Evolutionary conservation across 306 rosid species (phyloP), one percentile per base, ranked within the genome.

Genomic region (Cucurbita argyrosperma): DNA sequence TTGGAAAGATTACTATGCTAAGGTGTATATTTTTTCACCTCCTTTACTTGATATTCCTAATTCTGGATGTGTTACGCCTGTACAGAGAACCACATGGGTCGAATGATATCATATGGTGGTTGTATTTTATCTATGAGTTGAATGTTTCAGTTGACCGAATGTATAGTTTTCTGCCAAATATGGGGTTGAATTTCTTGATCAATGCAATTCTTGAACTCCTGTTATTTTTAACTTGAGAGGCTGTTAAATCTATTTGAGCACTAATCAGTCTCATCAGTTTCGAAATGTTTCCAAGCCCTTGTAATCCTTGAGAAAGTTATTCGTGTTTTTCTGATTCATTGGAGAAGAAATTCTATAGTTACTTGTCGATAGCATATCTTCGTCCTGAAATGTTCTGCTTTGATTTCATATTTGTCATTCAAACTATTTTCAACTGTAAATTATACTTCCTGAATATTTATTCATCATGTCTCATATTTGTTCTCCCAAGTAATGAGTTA

Each of bases 1-100:
- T 40, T 91, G 92, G 97, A 88, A 88, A 83, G 96, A 90, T 69
- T 88, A 90, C 82, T 87, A 88, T 84, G 88, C 97, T 23, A 86
- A 90, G 97, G 97, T 90, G 63, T 18, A 78, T 50, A 30, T 39
- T 42, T 21, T 7, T 12, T 16, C 10, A 10, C 40, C 6, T 55
- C 72, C 21, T 38, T 26, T 40, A 38, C 16, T 11, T 59, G n/a
- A n/a, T 53, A 39, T 43, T 43, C 40, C 18, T 3, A 3, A 46
- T 43, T 18, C 63, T 21, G 16, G 39, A 57, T 35, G 45, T 35
- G 40, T 37, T 15, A 38, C 0, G 15, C 3, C 52, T 4, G 14
- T 43, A 43, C 11, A 2, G 47, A 43, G 39, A 21, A 57, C 63
- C 23, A 11, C 11, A 9, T 66, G 54, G 50, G n/a, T 66, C 15